A percentile compares a stretch with the other conserved stretches of the same genome.
Conservation (phyloP, 768 basidiomycete species). For the Ramaria sp. region DNA sequence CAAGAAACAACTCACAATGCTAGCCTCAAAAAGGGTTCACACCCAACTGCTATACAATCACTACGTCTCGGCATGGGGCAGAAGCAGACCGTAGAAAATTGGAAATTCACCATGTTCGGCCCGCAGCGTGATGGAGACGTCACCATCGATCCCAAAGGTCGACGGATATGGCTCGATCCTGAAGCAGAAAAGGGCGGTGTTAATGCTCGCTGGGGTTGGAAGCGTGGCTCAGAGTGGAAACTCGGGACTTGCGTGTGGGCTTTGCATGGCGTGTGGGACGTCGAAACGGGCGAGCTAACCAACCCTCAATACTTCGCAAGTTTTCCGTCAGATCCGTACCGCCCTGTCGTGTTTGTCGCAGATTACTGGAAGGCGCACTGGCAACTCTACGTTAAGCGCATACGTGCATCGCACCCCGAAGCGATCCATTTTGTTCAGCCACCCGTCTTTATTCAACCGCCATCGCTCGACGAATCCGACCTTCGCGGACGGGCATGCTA, state of each 20-base stretch:
- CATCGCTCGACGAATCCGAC: conserved; percentile 42
- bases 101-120: conserved; percentile 71
- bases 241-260: conserved; percentile 83
- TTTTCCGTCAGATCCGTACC: conserved; percentile 21
- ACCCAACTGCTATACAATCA: conserved; percentile 78
- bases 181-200: conserved; percentile 31
- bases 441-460: conserved; percentile 80
- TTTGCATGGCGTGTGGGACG: conserved; percentile 82
- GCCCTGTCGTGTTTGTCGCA: conserved; percentile 49
- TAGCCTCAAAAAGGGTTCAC: conserved; percentile 75
- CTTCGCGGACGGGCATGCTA: conserved; percentile 60
- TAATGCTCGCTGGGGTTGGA: conserved; percentile 76
- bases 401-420: conserved; percentile 60
- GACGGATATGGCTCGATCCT: conserved; percentile 66
- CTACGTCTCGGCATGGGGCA: conserved; percentile 84
- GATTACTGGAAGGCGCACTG: conserved; percentile 79
- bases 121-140: conserved; percentile 64
- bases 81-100: conserved; percentile 71
- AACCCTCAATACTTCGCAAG: conserved; percentile 67
- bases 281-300: conserved; percentile 53
- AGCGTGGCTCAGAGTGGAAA: conserved; percentile 55
- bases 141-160: conserved; percentile 76
- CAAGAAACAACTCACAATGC: conserved; percentile 61
- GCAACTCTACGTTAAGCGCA: conserved; percentile 48
- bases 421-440: conserved; percentile 88